Base-by-base conservation (phyloP, 2,329 filamentous ascomycete species). In the Clarireedia hainanense region DNA sequence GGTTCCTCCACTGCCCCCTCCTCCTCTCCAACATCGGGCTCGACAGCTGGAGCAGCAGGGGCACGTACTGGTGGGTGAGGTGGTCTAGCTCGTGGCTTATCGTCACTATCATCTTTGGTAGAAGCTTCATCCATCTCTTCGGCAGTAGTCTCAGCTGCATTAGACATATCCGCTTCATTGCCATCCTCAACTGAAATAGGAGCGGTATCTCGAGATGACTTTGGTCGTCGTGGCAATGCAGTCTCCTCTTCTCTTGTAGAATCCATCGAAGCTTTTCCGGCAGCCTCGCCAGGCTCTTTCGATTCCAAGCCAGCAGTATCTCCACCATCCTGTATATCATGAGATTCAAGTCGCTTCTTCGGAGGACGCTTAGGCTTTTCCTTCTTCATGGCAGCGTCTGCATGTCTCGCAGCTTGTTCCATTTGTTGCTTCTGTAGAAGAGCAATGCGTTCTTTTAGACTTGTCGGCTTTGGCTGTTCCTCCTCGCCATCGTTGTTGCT, bases 371-470 rank as follows among this genome's bases (percentile, higher is more conserved):
- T 95, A 10, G 89, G 85, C 72, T 95, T 96, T 65, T 95, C 90
- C 70, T 95, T 92, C 74, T 88, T 95, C 55, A 85, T 78, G 20
- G 79, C 78, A 15, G 86, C 82, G 39, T 94, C 89, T 6, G 88
- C 88, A 71, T 92, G 88, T 52, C 91, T 80, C 60, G 86, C 80
- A 5, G 91, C 89, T 68, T 94, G 89, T 68, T 97, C 94, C 69
- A 89, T 76, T 71, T 99, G 94, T 70, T 97, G 91, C 69, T 89
- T 92, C 70, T 99, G 94, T 15, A 99, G 76, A 52, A 96, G 76
- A 27, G 94, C 94, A 73, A 99, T 96, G 60, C 94, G 83, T 70
- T 99, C 94, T 72, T 97, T 99, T 59, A 99, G 72, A 63, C 89
- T 96, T 55, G 90, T 88, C 24, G 91, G 90, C 72, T 97, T 96